A percentile compares a stretch with the other conserved stretches of the same genome.
Conservation (phyloP, 805 yeast species). For the Lipomyces spencermartinsiae region DNA sequence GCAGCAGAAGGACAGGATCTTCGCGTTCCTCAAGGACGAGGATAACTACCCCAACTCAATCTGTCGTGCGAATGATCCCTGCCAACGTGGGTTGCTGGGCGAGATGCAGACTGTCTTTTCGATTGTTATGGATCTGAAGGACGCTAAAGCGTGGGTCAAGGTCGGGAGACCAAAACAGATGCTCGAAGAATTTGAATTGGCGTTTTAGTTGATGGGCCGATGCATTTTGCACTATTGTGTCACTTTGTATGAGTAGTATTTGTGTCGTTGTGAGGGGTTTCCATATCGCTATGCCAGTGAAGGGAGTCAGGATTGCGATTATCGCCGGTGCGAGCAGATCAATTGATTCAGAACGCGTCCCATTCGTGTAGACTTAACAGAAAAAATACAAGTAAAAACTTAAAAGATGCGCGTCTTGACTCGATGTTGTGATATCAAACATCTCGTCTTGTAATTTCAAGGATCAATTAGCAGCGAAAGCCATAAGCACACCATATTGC, state of each 20-base stretch:
- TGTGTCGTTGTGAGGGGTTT: no score
- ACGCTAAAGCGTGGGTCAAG: conserved; percentile 36
- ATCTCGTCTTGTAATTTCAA: no score
- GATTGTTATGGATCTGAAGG: conserved; percentile 42
- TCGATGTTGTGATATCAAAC: no score
- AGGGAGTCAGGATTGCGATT: no score
- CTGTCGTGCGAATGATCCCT: conserved; percentile 39
- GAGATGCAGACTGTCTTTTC: conserved; percentile 42
- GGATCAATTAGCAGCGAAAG: no score
- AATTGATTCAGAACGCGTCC: no score
- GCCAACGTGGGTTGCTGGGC: conserved; percentile 33
- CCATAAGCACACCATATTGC: no score
- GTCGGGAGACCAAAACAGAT: conserved; percentile 41
- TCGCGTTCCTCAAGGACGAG: conserved; percentile 38
- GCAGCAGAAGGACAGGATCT: conserved; percentile 30
- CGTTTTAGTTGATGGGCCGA: conserved; percentile 11
- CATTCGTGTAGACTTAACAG: no score
- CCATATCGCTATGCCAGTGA: no score
- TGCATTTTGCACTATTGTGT: background rate
- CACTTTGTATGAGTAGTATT: background rate
- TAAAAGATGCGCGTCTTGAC: no score
- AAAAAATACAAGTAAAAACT: no score
- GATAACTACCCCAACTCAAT: conserved; percentile 42
- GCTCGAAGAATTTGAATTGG: conserved; percentile 29
- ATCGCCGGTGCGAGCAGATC: no score